These are phyloP conservation scores for Solanum hybrid DNA, from an alignment of 305 asterid genomes.

Conservation along the genomic window DNA sequence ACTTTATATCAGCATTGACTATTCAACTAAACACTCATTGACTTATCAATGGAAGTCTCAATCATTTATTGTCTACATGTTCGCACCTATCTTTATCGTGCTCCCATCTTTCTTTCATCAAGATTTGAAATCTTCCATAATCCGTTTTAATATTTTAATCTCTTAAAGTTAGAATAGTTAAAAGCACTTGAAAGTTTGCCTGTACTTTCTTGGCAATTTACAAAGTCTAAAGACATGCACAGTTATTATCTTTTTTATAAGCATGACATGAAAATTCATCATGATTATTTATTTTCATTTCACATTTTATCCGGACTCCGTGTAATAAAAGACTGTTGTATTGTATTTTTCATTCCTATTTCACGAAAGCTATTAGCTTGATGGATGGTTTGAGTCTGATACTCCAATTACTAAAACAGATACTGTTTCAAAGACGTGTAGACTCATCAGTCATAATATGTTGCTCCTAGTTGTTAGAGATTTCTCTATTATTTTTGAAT, in stretches of 20 bases:
- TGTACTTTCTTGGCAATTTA: not conserved
- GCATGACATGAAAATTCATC: not conserved
- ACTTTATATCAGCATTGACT: not conserved
- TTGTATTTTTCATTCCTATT: not conserved
- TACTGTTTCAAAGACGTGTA: not conserved
- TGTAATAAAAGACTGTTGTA: not conserved
- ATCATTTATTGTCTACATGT: not conserved
- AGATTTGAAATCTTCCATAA: not conserved
- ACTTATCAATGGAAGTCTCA: constrained; percentile 2
- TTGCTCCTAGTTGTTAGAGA: not conserved
- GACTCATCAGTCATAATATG: not conserved
- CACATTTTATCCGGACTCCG: not conserved
- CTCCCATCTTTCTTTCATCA: not conserved
- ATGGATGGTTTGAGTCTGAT: not conserved
- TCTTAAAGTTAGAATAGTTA: not conserved
- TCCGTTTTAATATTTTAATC: not conserved
- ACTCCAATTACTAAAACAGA: not conserved
- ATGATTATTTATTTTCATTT: not conserved
- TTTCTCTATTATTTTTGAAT: not conserved
- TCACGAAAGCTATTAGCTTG: not conserved
- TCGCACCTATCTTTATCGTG: not conserved
- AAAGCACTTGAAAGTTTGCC: not conserved
- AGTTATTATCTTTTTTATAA: not conserved
- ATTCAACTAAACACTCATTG: constrained; percentile 12
- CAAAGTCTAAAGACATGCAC: not conserved